These are phyloP conservation scores for Scedosporium dehoogii DNA, from an alignment of 2,329 filamentous ascomycete genomes.

Conservation along the genomic window DNA sequence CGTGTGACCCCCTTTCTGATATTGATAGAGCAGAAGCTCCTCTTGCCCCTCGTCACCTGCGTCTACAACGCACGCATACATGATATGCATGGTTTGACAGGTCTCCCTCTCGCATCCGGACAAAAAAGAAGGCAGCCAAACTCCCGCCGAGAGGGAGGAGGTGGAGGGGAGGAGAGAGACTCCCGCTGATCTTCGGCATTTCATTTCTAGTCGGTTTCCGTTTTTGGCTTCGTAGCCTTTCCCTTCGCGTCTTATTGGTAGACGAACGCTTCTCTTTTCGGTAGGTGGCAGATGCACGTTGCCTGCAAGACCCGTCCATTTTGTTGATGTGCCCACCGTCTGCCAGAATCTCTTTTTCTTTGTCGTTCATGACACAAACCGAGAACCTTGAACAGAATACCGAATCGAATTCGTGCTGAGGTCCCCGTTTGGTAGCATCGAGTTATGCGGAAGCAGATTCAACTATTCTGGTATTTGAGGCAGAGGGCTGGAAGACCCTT, in stretches of 20 bases:
- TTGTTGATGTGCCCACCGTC: not conserved
- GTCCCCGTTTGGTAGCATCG: too few species aligned
- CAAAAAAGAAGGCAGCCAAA: too few species aligned
- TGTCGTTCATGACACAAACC: too few species aligned
- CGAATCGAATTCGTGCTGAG: too few species aligned
- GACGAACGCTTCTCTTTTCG: not conserved
- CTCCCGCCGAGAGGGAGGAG: too few species aligned
- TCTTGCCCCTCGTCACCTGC: not conserved
- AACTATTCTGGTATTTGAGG: too few species aligned
- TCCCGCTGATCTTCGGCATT: not conserved
- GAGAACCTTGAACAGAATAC: too few species aligned
- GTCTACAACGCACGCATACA: not conserved
- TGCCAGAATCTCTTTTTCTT: too few species aligned
- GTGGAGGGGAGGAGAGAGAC: too few species aligned
- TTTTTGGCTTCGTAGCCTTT: not conserved
- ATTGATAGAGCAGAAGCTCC: not conserved
- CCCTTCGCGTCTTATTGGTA: not conserved
- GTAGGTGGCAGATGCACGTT: not conserved
- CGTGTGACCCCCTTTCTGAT: not conserved
- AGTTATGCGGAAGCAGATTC: too few species aligned
- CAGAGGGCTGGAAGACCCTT: too few species aligned
- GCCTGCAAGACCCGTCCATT: not conserved
- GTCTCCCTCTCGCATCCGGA: too few species aligned
- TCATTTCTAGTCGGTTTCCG: not conserved
- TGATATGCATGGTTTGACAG: not conserved